Conservation (phyloP, 148 eudicot genomes). For the Gaultheria prostrata region DNA sequence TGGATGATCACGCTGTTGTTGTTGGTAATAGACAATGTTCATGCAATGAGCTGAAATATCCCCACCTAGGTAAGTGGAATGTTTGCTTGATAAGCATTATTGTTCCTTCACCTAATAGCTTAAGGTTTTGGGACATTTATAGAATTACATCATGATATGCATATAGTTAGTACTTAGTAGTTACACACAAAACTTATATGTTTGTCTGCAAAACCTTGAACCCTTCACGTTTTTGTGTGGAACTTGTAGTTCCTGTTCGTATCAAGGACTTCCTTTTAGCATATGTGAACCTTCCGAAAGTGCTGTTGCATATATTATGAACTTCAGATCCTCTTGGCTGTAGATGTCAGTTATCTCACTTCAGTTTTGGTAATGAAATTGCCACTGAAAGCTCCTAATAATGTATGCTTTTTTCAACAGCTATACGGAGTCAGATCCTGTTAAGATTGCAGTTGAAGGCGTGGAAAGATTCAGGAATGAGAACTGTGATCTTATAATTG, state of each 20-base stretch:
- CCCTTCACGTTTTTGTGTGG: background rate
- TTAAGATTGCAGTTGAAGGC: conserved; percentile 93
- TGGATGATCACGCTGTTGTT: background rate
- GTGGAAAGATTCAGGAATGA: conserved; percentile 92
- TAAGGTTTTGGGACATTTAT: background rate
- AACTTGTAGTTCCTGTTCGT: background rate
- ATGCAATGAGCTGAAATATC: background rate
- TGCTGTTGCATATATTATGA: background rate
- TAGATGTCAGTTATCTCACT: background rate
- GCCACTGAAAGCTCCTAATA: background rate
- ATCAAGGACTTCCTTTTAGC: background rate
- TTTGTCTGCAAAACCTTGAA: no score
- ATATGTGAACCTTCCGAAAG: background rate
- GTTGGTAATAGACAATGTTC: background rate
- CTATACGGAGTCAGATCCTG: conserved; percentile 93
- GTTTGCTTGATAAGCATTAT: background rate
- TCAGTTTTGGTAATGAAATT: background rate
- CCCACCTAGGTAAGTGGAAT: background rate
- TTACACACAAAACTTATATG: no score
- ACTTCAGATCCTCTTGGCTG: background rate
- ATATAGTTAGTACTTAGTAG: no score
- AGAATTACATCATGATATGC: background rate
- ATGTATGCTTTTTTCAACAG: conserved; percentile 34
- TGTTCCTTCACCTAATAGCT: background rate
- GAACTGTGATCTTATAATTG: conserved; percentile 86